Evolutionary conservation across 768 basidiomycete genomes (phyloP).

Genomic region (Hygrocybe coccinea): DNA sequence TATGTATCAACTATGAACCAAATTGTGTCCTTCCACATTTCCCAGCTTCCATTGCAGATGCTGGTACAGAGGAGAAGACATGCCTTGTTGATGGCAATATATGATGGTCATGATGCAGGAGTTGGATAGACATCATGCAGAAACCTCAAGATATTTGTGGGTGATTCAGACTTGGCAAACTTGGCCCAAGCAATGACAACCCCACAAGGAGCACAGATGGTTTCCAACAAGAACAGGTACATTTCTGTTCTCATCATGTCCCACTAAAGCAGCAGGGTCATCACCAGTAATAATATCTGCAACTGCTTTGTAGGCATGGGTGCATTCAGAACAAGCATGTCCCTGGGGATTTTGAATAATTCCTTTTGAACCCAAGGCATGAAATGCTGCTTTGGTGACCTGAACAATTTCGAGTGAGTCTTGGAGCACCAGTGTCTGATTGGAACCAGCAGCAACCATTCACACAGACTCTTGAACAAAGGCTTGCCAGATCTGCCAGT

Average conservation of each 20-base stretch:
- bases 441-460: no score
- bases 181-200: conserved; percentile 25
- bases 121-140: conserved; percentile 18
- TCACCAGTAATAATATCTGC: conserved; percentile 6
- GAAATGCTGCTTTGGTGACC: conserved; percentile 12
- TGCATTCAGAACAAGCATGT: conserved; percentile 12
- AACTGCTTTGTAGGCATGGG: conserved; percentile 7
- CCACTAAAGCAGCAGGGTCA: no score
- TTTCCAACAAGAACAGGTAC: no score
- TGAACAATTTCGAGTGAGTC: conserved; percentile 7
- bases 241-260: no score
- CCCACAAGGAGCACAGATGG: no score
- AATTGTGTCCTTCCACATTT: conserved; percentile 12
- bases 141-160: conserved; percentile 16
- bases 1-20: conserved; percentile 24
- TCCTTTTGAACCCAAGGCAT: conserved; percentile 7
- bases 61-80: conserved; percentile 5
- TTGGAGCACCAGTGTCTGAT: background rate
- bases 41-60: conserved; percentile 6
- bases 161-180: conserved; percentile 27
- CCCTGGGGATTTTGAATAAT: conserved; percentile 5
- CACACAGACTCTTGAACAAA: no score
- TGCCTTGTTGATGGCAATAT: conserved; percentile 16
- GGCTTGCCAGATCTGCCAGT: no score
- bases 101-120: conserved; percentile 14